Evolutionary conservation across 768 basidiomycete species (phyloP), one percentile per base, ranked within the genome.

Genomic region (Megacollybia marginata): DNA sequence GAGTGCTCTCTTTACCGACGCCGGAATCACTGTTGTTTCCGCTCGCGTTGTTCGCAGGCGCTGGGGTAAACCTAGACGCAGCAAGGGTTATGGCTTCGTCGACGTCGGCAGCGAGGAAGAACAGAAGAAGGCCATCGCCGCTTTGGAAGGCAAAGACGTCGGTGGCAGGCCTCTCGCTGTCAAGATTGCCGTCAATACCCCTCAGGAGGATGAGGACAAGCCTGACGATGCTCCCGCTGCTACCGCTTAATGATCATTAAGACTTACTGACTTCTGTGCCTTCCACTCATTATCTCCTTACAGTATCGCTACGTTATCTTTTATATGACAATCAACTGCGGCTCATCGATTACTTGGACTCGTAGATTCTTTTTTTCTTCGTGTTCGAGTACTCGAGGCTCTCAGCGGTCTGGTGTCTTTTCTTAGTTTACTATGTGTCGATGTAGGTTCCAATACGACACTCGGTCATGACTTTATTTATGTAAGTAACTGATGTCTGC

Each of bases 21-120:
- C 84, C 19, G 89, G 81, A 55, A 83, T 96, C 70, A 72, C 69
- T 38, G 88, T 95, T 56, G 73, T 78, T 62, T 87, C 86, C 57
- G 93, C 94, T 54, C 89, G 89, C 56, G 88, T 99, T 55, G 91
- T 97, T 59, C 83, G 84, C 63, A 78, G 85, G 62, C 82, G 84
- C 59, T 91, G 80, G 77, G 91, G 90, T 4, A 79, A 80, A 40
- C 85, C 86, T 61, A 80, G 86, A 65, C 88, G 82, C 68, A 91
- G 88, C 78, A 95, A 95, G 70, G 95, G 95, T 50, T 98, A 94
- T 67, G 95, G 92, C 47, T 99, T 99, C 62, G 95, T 99, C 62
- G 94, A 98, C 59, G 91, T 96, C 54, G 91, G 88, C 53, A 72
- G 73, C 57, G 85, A 92, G 67, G 88, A 82, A 58, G 83, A 93